Percentiles rank a stretch among this genome's conserved stretches.
phyloP scores from a whole-genome alignment of 1,284 basidiomycete genomes.

The Ustanciosporium gigantosporum region DNA sequence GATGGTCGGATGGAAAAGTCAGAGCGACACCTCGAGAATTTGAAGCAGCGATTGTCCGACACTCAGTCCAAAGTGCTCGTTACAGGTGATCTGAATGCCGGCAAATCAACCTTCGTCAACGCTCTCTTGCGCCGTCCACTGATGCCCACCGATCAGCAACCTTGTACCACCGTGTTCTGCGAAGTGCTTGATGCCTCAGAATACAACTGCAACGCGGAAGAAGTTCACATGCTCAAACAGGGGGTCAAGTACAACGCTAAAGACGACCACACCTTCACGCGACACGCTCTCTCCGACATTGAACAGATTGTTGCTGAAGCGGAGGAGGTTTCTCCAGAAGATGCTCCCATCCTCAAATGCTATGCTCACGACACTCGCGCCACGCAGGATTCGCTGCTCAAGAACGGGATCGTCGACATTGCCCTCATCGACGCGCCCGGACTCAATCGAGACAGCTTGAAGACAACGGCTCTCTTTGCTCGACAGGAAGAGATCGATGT shows the following conservation, averaged over 20 bases:
- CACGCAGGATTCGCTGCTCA: slow-evolving; percentile 61
- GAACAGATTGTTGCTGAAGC: slow-evolving; percentile 74
- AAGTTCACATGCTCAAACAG: slow-evolving; percentile 70
- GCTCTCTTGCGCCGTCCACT: slow-evolving; percentile 75
- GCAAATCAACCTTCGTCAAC: slow-evolving; percentile 98
- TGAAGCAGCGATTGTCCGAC: slow-evolving; percentile 84
- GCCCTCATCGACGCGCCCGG: slow-evolving; percentile 98
- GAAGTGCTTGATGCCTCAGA: slow-evolving; percentile 92
- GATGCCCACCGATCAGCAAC: slow-evolving; percentile 97
- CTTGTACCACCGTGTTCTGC: slow-evolving; percentile 95
- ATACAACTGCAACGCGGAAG: slow-evolving; percentile 74
- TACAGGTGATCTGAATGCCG: slow-evolving; percentile 98
- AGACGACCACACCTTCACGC: slow-evolving; percentile 77
- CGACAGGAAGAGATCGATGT: slow-evolving; percentile 99
- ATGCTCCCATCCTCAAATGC: slow-evolving; percentile 62
- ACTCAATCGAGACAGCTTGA: slow-evolving; percentile 90
- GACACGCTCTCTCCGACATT: slow-evolving; percentile 72
- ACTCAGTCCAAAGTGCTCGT: slow-evolving; percentile 94
- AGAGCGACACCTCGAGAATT: slow-evolving; percentile 78
- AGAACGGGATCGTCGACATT: slow-evolving; percentile 95
- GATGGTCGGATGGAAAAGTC: slow-evolving; percentile 82
- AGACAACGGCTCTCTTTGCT: slow-evolving; percentile 93
- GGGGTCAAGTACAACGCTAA: slow-evolving; percentile 72
- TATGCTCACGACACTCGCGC: slow-evolving; percentile 49
- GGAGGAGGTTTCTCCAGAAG: slow-evolving; percentile 70